These are phyloP conservation scores for Podospora pseudopauciseta DNA, from an alignment of 495 filamentous ascomycete species.

Conservation along the genomic window DNA sequence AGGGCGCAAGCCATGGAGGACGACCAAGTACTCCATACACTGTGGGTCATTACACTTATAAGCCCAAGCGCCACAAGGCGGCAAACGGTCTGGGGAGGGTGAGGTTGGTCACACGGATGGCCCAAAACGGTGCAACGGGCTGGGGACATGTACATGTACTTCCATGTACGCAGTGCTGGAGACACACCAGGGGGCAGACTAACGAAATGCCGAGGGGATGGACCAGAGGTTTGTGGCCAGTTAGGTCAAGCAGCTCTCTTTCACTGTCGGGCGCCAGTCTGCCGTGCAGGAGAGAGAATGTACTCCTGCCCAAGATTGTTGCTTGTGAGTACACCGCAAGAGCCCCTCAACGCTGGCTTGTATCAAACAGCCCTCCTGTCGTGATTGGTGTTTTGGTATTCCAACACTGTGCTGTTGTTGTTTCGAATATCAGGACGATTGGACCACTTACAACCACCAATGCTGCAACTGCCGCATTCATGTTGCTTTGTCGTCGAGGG, in stretches of 20 bases:
- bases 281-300: conserved; percentile 7
- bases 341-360: background rate
- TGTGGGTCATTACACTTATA: background rate
- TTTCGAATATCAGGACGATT: background rate
- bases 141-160: background rate
- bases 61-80: background rate
- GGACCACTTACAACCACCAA: background rate
- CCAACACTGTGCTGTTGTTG: background rate
- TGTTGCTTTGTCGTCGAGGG: background rate
- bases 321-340: conserved; percentile 14
- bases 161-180: background rate
- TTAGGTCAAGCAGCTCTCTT: background rate
- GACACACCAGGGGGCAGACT: background rate
- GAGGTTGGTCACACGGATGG: background rate
- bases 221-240: conserved; percentile 1
- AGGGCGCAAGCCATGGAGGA: background rate
- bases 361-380: background rate
- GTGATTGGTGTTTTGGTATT: background rate
- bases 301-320: conserved; percentile 29
- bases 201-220: background rate
- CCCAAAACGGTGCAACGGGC: background rate
- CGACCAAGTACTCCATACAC: background rate
- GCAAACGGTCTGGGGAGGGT: background rate
- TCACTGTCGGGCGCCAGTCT: conserved; percentile 24
- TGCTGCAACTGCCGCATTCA: background rate